Evolutionary conservation across 148 eudicot species (phyloP).

Genomic region (Fagopyrum esculentum): DNA sequence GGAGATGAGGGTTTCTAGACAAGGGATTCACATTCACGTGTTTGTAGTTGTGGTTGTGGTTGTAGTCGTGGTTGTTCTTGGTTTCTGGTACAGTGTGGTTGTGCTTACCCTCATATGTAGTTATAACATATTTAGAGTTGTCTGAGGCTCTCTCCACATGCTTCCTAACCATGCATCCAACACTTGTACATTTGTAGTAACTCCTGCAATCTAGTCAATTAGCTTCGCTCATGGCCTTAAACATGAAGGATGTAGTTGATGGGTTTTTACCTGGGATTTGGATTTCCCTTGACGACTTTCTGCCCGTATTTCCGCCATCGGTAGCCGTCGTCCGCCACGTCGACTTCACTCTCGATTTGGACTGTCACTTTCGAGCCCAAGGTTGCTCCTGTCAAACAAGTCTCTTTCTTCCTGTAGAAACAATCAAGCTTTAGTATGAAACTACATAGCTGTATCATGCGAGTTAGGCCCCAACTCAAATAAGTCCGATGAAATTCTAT

Average conservation of each 20-base stretch:
- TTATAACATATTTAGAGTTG: conserved; percentile 57
- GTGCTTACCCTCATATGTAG: conserved; percentile 71
- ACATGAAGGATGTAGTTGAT: no score
- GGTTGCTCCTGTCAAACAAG: conserved; percentile 41
- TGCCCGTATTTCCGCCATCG: conserved; percentile 83
- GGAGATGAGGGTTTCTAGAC: conserved; percentile 8
- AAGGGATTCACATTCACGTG: conserved; percentile 13
- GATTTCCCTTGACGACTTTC: conserved; percentile 76
- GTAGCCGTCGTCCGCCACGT: conserved; percentile 70
- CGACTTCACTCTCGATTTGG: conserved; percentile 70
- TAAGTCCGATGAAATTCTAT: no score
- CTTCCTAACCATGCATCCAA: conserved; percentile 59
- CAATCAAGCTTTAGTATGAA: no score
- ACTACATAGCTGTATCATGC: no score
- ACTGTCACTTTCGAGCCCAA: conserved; percentile 63
- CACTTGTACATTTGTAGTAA: conserved; percentile 62
- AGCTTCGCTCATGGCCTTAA: no score
- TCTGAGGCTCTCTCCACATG: conserved; percentile 70
- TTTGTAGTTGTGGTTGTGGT: conserved; percentile 5
- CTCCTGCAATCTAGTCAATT: conserved; percentile 34
- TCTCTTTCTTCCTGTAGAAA: conserved; percentile 42
- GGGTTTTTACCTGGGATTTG: conserved; percentile 52
- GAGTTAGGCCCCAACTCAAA: no score
- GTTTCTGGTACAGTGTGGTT: conserved; percentile 65
- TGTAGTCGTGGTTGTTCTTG: conserved; percentile 27